phyloP scores from a whole-genome alignment of 2,329 filamentous ascomycete species.

The Decorospora gaudefroyi region DNA sequence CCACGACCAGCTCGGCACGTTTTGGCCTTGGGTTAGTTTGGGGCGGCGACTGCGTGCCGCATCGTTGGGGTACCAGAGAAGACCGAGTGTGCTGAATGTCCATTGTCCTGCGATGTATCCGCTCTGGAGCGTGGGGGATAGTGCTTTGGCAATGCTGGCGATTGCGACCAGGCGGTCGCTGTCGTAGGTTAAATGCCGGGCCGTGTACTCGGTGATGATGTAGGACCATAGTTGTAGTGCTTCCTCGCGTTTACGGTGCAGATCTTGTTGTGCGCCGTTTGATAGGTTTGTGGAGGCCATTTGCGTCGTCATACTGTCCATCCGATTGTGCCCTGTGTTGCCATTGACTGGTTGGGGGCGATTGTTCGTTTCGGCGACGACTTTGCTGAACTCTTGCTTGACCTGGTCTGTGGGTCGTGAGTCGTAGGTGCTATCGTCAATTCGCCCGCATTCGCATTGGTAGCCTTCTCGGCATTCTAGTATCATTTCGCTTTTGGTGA shows the following conservation, averaged over 20 bases:
- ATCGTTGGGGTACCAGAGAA: constrained; percentile 46
- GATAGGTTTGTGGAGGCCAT: constrained; percentile 35
- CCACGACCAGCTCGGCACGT: constrained; percentile 46
- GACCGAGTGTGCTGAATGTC: constrained; percentile 42
- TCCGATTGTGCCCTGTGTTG: constrained; percentile 18
- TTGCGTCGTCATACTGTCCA: constrained; percentile 38
- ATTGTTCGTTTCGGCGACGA: constrained; percentile 26
- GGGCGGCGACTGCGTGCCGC: constrained; percentile 33
- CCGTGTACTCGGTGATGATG: constrained; percentile 44
- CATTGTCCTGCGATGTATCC: constrained; percentile 47
- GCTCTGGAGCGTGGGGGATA: constrained; percentile 32
- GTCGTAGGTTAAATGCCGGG: constrained; percentile 42
- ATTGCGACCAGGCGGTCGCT: constrained; percentile 41
- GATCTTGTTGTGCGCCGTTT: constrained; percentile 22
- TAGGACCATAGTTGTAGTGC: constrained; percentile 44
- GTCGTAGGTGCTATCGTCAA: constrained; percentile 38
- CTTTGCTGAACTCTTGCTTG: constrained; percentile 41
- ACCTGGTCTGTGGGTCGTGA: constrained; percentile 41
- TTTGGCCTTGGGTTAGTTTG: constrained; percentile 19
- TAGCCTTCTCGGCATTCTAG: constrained; percentile 45
- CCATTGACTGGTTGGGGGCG: constrained; percentile 14
- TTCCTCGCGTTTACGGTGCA: constrained; percentile 32
- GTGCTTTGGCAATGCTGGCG: constrained; percentile 37
- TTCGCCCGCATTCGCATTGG: constrained; percentile 45
- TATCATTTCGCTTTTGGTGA: constrained; percentile 45